Evolutionary conservation across 2,329 filamentous ascomycete species (phyloP).

Genomic region (Didymella exigua): DNA sequence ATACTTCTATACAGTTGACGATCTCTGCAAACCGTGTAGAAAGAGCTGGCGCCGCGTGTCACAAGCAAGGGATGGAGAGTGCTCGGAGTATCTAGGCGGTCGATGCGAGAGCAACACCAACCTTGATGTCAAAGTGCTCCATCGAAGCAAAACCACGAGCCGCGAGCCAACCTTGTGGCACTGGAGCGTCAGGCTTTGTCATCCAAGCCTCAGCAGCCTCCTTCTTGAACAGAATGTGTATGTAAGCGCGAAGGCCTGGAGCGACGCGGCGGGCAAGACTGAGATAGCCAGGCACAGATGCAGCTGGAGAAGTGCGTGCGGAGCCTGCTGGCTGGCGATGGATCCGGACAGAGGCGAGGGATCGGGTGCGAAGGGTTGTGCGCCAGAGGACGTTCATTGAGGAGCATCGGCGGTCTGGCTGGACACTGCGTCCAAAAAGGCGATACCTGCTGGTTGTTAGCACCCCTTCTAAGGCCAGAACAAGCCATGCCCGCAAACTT

Average conservation of each 20-base stretch:
- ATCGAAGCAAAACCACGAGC: constrained; percentile 30
- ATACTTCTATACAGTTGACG: neutral
- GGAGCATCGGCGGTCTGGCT: constrained; percentile 25
- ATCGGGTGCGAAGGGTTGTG: constrained; percentile 24
- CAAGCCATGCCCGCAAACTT: constrained; percentile 3
- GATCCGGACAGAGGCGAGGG: constrained; percentile 28
- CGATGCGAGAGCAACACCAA: constrained; percentile 22
- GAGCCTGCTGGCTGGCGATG: constrained; percentile 21
- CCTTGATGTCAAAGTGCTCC: constrained; percentile 38
- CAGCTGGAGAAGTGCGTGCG: neutral
- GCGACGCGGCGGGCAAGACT: neutral
- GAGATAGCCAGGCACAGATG: neutral
- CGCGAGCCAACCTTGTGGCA: constrained; percentile 26
- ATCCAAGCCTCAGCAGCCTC: constrained; percentile 34
- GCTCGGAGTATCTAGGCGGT: neutral
- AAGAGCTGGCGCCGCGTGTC: neutral
- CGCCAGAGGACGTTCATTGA: constrained; percentile 35
- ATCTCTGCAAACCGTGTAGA: neutral
- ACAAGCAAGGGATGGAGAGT: neutral
- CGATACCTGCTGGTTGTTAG: constrained; percentile 28
- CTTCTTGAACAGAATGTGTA: constrained; percentile 35
- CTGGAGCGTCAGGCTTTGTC: constrained; percentile 12
- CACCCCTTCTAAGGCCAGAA: too few species aligned
- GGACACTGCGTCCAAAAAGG: constrained; percentile 36
- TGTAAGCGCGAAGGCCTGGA: constrained; percentile 19